phyloP scores from a whole-genome alignment of 495 filamentous ascomycete genomes.

The Pseudevernia furfuracea region DNA sequence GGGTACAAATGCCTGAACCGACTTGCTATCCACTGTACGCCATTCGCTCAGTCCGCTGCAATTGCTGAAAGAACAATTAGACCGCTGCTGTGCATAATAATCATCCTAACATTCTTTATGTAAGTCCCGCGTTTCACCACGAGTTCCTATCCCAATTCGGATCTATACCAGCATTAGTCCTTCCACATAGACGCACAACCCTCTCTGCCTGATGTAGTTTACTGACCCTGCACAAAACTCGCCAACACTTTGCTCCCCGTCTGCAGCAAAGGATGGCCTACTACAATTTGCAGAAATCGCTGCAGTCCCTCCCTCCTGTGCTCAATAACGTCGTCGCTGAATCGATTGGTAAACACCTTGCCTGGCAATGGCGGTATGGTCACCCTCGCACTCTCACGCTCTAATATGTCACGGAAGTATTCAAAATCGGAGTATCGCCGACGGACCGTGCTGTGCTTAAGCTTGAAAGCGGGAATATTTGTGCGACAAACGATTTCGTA shows the following conservation, averaged over 20 bases:
- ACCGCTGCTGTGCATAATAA: background rate
- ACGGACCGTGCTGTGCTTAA: slow-evolving; percentile 76
- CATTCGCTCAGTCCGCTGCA: slow-evolving; percentile 1
- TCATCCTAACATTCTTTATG: background rate
- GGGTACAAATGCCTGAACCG: slow-evolving; percentile 3
- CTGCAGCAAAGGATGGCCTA: slow-evolving; percentile 91
- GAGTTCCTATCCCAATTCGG: slow-evolving; percentile 73
- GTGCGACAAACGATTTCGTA: slow-evolving; percentile 96
- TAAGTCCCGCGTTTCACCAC: slow-evolving; percentile 42
- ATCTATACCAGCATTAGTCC: slow-evolving; percentile 38
- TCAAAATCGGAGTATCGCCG: slow-evolving; percentile 96
- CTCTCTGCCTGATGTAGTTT: slow-evolving; percentile 9
- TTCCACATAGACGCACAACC: background rate
- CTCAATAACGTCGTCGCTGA: slow-evolving; percentile 98
- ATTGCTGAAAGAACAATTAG: background rate
- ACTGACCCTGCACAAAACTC: slow-evolving; percentile 89
- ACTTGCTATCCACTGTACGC: background rate
- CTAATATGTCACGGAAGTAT: slow-evolving; percentile 95
- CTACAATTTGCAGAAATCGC: slow-evolving; percentile 94
- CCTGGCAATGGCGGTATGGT: slow-evolving; percentile 93
- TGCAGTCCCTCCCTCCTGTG: slow-evolving; percentile 85
- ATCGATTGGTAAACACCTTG: slow-evolving; percentile 97
- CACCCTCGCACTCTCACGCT: slow-evolving; percentile 87
- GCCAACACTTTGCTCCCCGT: slow-evolving; percentile 95
- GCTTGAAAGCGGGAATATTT: slow-evolving; percentile 98